Evolutionary conservation across 2,329 filamentous ascomycete genomes (phyloP).

Genomic region (Phaeosphaeriaceae sp.): DNA sequence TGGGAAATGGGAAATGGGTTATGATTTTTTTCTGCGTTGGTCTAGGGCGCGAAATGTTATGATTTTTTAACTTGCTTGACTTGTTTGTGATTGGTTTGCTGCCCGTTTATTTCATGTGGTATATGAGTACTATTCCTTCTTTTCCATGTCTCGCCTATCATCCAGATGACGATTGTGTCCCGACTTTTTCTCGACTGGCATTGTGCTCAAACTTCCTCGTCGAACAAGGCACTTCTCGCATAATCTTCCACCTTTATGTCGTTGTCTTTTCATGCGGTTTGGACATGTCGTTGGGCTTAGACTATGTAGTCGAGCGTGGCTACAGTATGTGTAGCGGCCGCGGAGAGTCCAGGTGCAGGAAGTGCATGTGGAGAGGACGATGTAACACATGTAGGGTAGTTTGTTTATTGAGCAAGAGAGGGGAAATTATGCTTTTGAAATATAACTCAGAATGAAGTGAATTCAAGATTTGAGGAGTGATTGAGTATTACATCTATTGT

Average conservation of each 20-base stretch:
- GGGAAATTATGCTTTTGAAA: too few species aligned
- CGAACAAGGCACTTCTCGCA: constrained; percentile 20
- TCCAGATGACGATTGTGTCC: not conserved
- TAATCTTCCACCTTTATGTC: not conserved
- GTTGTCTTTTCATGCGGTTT: constrained; percentile 28
- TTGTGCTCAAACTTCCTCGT: constrained; percentile 24
- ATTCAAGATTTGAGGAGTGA: too few species aligned
- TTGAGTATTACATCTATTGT: too few species aligned
- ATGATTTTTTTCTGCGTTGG: not conserved
- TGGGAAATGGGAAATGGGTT: not conserved
- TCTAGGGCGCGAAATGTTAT: not conserved
- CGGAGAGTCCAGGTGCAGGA: constrained; percentile 19
- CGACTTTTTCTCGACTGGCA: constrained; percentile 2
- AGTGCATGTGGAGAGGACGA: constrained; percentile 26
- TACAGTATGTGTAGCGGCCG: constrained; percentile 29
- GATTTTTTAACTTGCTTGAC: not conserved
- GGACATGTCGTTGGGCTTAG: constrained; percentile 29
- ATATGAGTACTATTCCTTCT: not conserved
- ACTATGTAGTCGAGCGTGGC: constrained; percentile 24
- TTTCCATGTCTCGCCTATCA: not conserved
- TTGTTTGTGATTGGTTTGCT: not conserved
- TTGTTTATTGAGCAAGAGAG: too few species aligned
- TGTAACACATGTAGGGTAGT: constrained; percentile 30
- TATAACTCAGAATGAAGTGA: too few species aligned
- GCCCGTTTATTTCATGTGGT: too few species aligned